Conservation (phyloP, 306 rosid genomes). For the Cucurbita argyrosperma region DNA sequence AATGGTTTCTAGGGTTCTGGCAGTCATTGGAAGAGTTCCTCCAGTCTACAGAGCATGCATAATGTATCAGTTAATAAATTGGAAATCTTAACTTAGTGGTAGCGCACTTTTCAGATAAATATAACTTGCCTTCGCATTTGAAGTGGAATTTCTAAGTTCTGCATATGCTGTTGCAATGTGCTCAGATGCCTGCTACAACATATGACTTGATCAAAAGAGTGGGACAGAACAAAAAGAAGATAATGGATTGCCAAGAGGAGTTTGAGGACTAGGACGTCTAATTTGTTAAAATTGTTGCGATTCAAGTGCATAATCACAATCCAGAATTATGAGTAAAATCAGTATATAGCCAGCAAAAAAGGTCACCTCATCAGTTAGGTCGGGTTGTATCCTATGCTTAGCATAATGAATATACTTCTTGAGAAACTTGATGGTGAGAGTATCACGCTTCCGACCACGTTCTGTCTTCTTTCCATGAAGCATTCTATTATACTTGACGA, state of each 20-base stretch:
- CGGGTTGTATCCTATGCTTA: conserved; percentile 96
- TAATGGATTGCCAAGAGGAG: background rate
- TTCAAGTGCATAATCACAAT: background rate
- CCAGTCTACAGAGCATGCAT: conserved; percentile 55
- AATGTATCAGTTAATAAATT: conserved; percentile 9
- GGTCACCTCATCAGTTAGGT: conserved; percentile 80
- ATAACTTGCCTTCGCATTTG: conserved; percentile 61
- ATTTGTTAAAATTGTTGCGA: background rate
- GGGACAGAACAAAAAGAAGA: background rate
- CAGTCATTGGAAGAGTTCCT: conserved; percentile 94
- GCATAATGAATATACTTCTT: conserved; percentile 96
- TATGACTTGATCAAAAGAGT: background rate
- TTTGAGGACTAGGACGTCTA: background rate
- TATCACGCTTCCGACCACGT: conserved; percentile 62
- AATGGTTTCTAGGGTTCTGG: conserved; percentile 96
- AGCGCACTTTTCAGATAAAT: background rate
- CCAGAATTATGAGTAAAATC: background rate
- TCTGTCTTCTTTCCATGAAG: conserved; percentile 70
- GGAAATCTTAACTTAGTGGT: background rate
- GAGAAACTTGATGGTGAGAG: conserved; percentile 82
- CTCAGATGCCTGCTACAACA: conserved; percentile 70
- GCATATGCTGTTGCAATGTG: conserved; percentile 86
- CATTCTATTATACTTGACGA: conserved; percentile 82
- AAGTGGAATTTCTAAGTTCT: conserved; percentile 70
- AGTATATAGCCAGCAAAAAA: background rate